Evolutionary conservation across 108 stramenopile genomes (phyloP).

Genomic region (Thalassiosira profunda): DNA sequence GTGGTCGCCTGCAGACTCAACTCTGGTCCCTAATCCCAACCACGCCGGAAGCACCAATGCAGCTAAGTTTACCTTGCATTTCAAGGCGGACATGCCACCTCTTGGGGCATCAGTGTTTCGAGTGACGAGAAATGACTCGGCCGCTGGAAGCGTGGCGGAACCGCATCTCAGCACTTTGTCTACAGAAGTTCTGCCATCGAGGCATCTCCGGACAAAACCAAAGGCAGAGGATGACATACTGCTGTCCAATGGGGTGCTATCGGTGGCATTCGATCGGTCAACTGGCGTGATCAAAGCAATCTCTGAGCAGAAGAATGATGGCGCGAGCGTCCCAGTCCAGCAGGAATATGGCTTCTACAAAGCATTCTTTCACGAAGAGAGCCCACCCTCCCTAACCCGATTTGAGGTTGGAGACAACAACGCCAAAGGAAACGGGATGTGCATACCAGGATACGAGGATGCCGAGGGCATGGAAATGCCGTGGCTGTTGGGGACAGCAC

Average conservation of each 20-base stretch:
- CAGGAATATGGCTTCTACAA: constrained; percentile 83
- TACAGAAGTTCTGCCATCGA: too few relatives aligned
- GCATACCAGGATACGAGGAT: constrained; percentile 53
- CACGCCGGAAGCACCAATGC: constrained; percentile 25
- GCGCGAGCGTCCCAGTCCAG: constrained; percentile 32
- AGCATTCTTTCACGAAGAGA: constrained; percentile 38
- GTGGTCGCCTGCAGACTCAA: constrained; percentile 18
- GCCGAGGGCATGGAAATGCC: constrained; percentile 36
- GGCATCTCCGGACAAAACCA: not conserved
- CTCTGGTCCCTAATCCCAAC: constrained; percentile 34
- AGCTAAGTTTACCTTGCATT: constrained; percentile 21
- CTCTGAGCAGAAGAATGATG: constrained; percentile 7
- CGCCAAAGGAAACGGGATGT: constrained; percentile 28
- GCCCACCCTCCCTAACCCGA: not conserved
- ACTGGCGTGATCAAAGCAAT: constrained; percentile 54
- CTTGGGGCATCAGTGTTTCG: constrained; percentile 50
- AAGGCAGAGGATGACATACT: constrained; percentile 5
- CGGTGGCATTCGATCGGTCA: constrained; percentile 21
- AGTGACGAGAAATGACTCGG: constrained; percentile 6
- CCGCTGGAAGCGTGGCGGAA: constrained; percentile 7
- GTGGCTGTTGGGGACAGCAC: constrained; percentile 31
- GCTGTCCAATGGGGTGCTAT: constrained; percentile 33
- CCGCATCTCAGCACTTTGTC: not conserved
- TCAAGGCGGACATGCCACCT: constrained; percentile 51
- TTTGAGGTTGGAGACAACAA: not conserved